A percentile compares a stretch with the other conserved stretches of the same genome.
Conservation (phyloP, 2,329 filamentous ascomycete genomes). For the Diplodia sapinea region DNA sequence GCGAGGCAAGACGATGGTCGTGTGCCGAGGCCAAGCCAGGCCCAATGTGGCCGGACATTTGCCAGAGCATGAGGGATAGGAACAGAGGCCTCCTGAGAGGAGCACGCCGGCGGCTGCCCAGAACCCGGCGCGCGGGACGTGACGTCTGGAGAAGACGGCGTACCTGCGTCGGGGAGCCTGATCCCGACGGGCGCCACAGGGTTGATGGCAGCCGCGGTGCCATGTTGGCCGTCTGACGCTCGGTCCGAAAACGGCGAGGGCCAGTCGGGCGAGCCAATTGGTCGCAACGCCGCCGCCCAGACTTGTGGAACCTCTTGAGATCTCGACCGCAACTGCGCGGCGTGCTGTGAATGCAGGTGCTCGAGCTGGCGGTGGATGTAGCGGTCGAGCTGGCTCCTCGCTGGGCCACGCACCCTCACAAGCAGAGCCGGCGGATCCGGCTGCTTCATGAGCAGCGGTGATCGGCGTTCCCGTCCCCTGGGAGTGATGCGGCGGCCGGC, state of each 20-base stretch:
- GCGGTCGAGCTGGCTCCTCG: no score
- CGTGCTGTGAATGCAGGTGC: no score
- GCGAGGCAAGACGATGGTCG: slow-evolving; percentile 4
- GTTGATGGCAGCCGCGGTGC: neutral
- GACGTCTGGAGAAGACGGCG: neutral
- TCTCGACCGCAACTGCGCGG: neutral
- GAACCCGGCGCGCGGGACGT: neutral
- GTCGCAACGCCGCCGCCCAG: neutral
- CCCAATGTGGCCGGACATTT: slow-evolving; percentile 6
- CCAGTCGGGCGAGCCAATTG: slow-evolving; percentile 5
- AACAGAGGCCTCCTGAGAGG: slow-evolving; percentile 6
- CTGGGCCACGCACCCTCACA: no score
- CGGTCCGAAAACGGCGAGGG: slow-evolving; percentile 15
- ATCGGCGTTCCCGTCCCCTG: slow-evolving; percentile 8
- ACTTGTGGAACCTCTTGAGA: neutral
- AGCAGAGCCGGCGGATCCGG: neutral
- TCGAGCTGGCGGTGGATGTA: no score
- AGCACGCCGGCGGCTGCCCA: neutral
- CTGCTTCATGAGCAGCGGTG: neutral
- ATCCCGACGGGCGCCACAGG: neutral
- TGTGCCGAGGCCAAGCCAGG: neutral
- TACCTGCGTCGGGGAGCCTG: slow-evolving; percentile 2
- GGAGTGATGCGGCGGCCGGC: slow-evolving; percentile 8
- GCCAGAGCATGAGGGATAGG: neutral
- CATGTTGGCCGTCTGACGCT: neutral